These are phyloP conservation scores for Saksenaea oblongispora DNA, from an alignment of 371 early-diverging fungal genomes.

Conservation along the genomic window DNA sequence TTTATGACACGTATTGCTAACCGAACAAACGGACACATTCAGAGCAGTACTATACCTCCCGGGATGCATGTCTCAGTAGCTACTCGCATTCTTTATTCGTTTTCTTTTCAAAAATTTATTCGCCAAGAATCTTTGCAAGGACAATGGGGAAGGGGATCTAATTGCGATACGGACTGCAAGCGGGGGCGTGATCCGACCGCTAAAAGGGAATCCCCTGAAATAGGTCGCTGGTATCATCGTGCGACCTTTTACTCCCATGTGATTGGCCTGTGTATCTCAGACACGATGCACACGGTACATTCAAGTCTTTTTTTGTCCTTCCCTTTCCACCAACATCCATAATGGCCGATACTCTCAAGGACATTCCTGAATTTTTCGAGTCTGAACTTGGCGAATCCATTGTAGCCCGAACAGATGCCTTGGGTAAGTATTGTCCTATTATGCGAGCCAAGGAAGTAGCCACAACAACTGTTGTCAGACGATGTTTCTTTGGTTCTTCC, in stretches of 20 bases:
- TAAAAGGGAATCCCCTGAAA: too few relatives aligned
- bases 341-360: slow-evolving; percentile 65
- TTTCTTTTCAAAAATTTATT: too few relatives aligned
- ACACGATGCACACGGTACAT: not conserved
- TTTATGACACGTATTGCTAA: too few relatives aligned
- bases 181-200: too few relatives aligned
- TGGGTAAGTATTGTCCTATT: slow-evolving; percentile 63
- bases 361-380: slow-evolving; percentile 94
- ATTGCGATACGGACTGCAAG: too few relatives aligned
- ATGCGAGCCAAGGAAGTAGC: not conserved
- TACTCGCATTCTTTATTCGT: too few relatives aligned
- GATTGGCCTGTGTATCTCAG: slow-evolving; percentile 1
- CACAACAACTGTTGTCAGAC: not conserved
- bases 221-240: too few relatives aligned
- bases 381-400: slow-evolving; percentile 86
- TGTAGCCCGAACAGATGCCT: slow-evolving; percentile 82
- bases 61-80: too few relatives aligned
- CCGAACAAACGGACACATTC: too few relatives aligned
- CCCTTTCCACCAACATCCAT: not conserved
- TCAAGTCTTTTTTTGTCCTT: slow-evolving; percentile 8
- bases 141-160: too few relatives aligned
- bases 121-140: too few relatives aligned
- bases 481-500: not conserved
- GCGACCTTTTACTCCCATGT: not conserved
- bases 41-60: too few relatives aligned